phyloP scores from a whole-genome alignment of 169 alveolate genomes.

The Plasmodium inui region DNA sequence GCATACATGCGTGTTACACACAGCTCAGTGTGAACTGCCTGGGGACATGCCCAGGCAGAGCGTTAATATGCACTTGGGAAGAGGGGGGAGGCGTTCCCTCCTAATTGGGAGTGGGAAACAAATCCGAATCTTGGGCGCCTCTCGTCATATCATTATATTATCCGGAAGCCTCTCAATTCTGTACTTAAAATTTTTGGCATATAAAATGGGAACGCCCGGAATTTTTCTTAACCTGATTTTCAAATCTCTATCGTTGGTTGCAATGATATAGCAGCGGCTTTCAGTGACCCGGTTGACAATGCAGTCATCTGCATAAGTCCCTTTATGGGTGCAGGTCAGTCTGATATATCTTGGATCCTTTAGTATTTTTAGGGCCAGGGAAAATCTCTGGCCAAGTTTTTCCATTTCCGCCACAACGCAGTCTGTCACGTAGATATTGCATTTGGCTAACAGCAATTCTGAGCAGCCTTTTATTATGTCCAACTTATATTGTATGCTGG shows the following conservation, averaged over 20 bases:
- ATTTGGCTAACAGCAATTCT: constrained; percentile 97
- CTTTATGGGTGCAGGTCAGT: constrained; percentile 96
- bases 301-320: constrained; percentile 99
- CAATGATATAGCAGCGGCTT: constrained; percentile 97
- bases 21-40: not conserved
- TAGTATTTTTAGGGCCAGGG: constrained; percentile 96
- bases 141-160: constrained; percentile 86
- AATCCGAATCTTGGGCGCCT: not conserved
- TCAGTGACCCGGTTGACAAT: constrained; percentile 95
- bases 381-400: constrained; percentile 97
- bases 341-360: constrained; percentile 97
- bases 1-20: not conserved
- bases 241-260: constrained; percentile 98
- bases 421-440: constrained; percentile 97
- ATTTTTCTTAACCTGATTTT: constrained; percentile 97
- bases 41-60: not conserved
- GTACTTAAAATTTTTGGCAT: constrained; percentile 95
- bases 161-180: constrained; percentile 97
- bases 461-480: constrained; percentile 96
- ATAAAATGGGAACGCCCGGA: constrained; percentile 99
- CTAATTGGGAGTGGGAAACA: not conserved
- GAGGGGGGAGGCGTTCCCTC: not conserved
- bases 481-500: constrained; percentile 97
- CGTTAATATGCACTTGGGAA: not conserved
- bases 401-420: constrained; percentile 99